These are phyloP conservation scores for Xylaria palmicola DNA, from an alignment of 495 filamentous ascomycete species.

Conservation along the genomic window DNA sequence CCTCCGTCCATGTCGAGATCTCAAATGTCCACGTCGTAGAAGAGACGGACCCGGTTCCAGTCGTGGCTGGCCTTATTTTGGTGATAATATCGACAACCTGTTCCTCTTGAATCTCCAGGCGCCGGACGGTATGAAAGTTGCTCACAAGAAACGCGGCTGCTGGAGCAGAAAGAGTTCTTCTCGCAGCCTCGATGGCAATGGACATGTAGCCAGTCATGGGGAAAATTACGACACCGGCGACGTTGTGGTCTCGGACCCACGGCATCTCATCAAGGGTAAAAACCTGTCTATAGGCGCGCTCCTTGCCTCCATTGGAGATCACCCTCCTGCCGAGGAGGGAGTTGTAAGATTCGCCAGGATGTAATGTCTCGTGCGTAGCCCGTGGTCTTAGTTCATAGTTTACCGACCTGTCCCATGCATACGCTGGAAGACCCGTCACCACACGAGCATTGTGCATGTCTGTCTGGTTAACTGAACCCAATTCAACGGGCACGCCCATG, in stretches of 20 bases:
- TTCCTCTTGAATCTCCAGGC: conserved; percentile 12
- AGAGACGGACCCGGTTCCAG: conserved; percentile 1
- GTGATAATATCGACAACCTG: conserved; percentile 8
- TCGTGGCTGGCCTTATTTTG: conserved; percentile 6
- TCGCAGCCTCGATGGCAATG: conserved; percentile 49
- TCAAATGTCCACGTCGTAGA: conserved; percentile 10
- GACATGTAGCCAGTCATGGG: conserved; percentile 53
- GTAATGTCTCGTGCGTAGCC: conserved; percentile 32
- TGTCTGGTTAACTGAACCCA: conserved; percentile 24
- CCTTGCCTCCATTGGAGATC: conserved; percentile 29
- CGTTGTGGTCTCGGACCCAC: conserved; percentile 47
- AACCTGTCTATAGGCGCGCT: conserved; percentile 41
- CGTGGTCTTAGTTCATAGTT: conserved; percentile 35
- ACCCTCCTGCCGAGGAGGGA: conserved; percentile 31
- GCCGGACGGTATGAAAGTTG: conserved; percentile 8
- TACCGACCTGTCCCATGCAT: conserved; percentile 37
- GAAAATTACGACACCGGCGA: conserved; percentile 40
- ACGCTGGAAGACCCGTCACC: conserved; percentile 32
- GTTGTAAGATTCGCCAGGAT: conserved; percentile 33
- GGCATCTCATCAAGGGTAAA: conserved; percentile 35
- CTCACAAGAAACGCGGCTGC: background rate
- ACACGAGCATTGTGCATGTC: conserved; percentile 26
- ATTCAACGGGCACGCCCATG: conserved; percentile 37
- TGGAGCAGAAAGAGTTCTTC: conserved; percentile 2
- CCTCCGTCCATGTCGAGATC: conserved; percentile 5